A percentile compares a stretch with the other conserved stretches of the same genome.
These are phyloP conservation scores for Aspergillus sp. DNA, from an alignment of 2,329 filamentous ascomycete species.

Conservation along the genomic window DNA sequence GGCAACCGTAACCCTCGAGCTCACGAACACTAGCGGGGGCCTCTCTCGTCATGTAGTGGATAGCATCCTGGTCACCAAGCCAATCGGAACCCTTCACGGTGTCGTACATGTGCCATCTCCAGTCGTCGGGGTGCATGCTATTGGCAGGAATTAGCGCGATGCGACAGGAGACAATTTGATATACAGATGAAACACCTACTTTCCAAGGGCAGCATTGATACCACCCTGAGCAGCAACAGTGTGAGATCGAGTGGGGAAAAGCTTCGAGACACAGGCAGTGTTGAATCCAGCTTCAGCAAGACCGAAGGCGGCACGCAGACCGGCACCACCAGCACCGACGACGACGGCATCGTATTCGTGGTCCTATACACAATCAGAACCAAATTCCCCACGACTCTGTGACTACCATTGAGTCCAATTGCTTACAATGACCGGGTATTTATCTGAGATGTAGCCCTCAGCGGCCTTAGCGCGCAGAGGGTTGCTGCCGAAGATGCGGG, in stretches of 20 bases:
- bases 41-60: constrained; percentile 98
- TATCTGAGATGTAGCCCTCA: constrained; percentile 77
- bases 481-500: constrained; percentile 80
- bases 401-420: background rate
- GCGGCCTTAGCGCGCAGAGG: constrained; percentile 92
- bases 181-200: constrained; percentile 29
- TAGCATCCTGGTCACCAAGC: constrained; percentile 95
- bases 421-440: constrained; percentile 91
- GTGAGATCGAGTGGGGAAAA: constrained; percentile 64
- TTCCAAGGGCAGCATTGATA: constrained; percentile 53
- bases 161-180: background rate
- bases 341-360: constrained; percentile 99
- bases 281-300: constrained; percentile 65
- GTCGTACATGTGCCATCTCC: constrained; percentile 99
- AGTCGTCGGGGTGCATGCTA: constrained; percentile 98
- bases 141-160: constrained; percentile 20
- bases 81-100: constrained; percentile 97
- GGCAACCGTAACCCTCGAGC: constrained; percentile 95
- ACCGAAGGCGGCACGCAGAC: constrained; percentile 63
- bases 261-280: constrained; percentile 64
- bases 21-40: constrained; percentile 89
- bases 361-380: constrained; percentile 58
- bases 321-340: constrained; percentile 64
- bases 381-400: background rate
- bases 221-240: constrained; percentile 68